Percentiles rank a stretch among this genome's conserved stretches.
These are phyloP conservation scores for Leccinum glutinopallens DNA, from an alignment of 1,284 basidiomycete genomes.

Conservation along the genomic window DNA sequence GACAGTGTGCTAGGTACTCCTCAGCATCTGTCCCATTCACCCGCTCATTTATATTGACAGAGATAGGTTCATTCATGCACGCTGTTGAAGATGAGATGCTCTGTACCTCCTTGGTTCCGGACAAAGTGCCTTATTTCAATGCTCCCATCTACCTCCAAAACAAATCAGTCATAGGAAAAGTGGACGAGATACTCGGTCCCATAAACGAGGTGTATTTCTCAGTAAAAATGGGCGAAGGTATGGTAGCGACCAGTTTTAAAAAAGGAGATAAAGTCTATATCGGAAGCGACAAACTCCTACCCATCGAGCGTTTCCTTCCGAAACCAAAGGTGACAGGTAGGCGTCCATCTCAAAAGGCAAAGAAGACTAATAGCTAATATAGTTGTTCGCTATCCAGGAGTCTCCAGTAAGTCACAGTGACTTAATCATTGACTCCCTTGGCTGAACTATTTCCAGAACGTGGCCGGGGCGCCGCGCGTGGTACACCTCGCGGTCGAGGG, in stretches of 20 bases:
- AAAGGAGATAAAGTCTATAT: conserved; percentile 99
- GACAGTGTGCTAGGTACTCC: conserved; percentile 77
- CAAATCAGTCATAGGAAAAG: conserved; percentile 94
- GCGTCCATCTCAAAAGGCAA: conserved; percentile 22
- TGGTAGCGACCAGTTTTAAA: conserved; percentile 95
- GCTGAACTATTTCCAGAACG: conserved; percentile 49
- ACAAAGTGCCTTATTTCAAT: conserved; percentile 99
- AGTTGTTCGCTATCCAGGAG: conserved; percentile 36
- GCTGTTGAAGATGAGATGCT: conserved; percentile 99
- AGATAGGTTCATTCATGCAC: conserved; percentile 89
- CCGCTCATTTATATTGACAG: conserved; percentile 40
- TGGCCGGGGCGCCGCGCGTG: conserved; percentile 47
- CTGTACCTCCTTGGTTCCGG: conserved; percentile 81
- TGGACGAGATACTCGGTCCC: conserved; percentile 95
- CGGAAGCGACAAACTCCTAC: conserved; percentile 92
- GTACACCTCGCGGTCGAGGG: conserved; percentile 44
- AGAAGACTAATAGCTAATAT: conserved; percentile 6
- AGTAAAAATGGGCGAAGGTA: conserved; percentile 95
- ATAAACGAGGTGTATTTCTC: conserved; percentile 99
- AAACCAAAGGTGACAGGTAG: conserved; percentile 87
- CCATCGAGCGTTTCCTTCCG: conserved; percentile 95
- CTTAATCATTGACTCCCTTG: background rate
- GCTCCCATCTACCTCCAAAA: conserved; percentile 99
- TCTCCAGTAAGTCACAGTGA: conserved; percentile 47
- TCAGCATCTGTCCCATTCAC: conserved; percentile 1